Conservation (phyloP, 352 stramenopile species). For the Phytophthora pini region DNA sequence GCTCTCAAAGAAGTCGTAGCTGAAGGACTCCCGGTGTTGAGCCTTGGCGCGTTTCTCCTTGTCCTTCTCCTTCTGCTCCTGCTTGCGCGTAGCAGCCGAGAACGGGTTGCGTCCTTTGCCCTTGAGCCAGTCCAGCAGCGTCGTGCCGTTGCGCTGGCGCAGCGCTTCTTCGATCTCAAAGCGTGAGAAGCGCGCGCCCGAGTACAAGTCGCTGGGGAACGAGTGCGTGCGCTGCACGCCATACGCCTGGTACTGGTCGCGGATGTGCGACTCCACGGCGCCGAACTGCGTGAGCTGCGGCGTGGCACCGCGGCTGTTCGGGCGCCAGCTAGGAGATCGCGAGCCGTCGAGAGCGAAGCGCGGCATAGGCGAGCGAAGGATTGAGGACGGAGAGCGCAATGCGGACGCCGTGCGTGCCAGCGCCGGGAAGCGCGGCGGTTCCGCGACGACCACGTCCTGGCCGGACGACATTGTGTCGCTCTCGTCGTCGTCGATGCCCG, state of each 20-base stretch:
- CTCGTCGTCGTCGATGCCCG: conserved; percentile 18
- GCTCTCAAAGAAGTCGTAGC: conserved; percentile 91
- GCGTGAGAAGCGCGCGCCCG: conserved; percentile 67
- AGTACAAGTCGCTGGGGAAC: conserved; percentile 82
- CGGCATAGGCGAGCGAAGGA: conserved; percentile 46
- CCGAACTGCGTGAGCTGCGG: conserved; percentile 17
- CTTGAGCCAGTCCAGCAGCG: conserved; percentile 74
- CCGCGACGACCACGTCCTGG: conserved; percentile 26
- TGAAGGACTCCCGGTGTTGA: conserved; percentile 87
- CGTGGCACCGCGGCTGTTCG: conserved; percentile 14
- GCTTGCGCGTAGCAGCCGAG: conserved; percentile 34
- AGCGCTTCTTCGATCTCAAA: conserved; percentile 85
- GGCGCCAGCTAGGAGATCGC: conserved; percentile 18
- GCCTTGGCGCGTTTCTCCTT: conserved; percentile 81
- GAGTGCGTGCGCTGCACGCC: conserved; percentile 79
- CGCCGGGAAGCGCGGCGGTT: conserved; percentile 15
- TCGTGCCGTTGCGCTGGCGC: conserved; percentile 65
- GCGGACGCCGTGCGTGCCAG: conserved; percentile 35
- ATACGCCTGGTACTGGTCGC: conserved; percentile 38
- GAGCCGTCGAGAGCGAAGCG: conserved; percentile 23
- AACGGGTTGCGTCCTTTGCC: conserved; percentile 46
- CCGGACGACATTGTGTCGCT: conserved; percentile 28
- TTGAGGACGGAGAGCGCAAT: conserved; percentile 42
- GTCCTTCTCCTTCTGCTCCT: conserved; percentile 55
- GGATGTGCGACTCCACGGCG: conserved; percentile 15